Percentiles rank a stretch among this genome's conserved stretches.
Evolutionary conservation across 768 basidiomycete genomes (phyloP).

Genomic region (Fibroporia radiculosa): DNA sequence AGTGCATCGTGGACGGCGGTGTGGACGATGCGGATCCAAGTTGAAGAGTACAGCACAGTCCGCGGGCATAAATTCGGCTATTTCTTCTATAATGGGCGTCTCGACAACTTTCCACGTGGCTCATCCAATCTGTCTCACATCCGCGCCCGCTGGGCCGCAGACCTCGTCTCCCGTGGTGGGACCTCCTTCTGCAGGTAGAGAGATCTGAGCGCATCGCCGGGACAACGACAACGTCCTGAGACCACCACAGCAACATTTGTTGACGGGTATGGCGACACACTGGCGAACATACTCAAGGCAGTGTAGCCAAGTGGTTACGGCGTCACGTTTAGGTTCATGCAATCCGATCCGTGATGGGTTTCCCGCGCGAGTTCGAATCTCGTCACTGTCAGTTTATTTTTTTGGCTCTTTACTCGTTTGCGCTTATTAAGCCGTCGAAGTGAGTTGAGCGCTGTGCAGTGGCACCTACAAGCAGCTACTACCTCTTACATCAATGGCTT

Average conservation of each 20-base stretch:
- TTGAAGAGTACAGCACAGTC: not conserved
- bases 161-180: no score
- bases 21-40: conserved; percentile 7
- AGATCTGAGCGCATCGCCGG: no score
- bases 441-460: not conserved
- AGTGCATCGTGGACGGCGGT: conserved; percentile 18
- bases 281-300: conserved; percentile 23
- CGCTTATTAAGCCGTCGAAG: not conserved
- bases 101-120: conserved; percentile 1
- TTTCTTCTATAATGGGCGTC: conserved; percentile 1
- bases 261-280: no score
- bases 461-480: conserved; percentile 1
- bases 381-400: conserved; percentile 42
- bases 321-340: conserved; percentile 44
- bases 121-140: conserved; percentile 1
- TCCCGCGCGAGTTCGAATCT: conserved; percentile 55
- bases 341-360: conserved; percentile 44
- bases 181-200: no score
- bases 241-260: no score
- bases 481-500: conserved; percentile 10
- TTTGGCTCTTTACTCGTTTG: no score
- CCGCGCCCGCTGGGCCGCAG: conserved; percentile 1
- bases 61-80: not conserved
- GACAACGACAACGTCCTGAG: no score
- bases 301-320: conserved; percentile 56